phyloP scores from a whole-genome alignment of 2,329 filamentous ascomycete species.

The Trichoderma lentiforme region DNA sequence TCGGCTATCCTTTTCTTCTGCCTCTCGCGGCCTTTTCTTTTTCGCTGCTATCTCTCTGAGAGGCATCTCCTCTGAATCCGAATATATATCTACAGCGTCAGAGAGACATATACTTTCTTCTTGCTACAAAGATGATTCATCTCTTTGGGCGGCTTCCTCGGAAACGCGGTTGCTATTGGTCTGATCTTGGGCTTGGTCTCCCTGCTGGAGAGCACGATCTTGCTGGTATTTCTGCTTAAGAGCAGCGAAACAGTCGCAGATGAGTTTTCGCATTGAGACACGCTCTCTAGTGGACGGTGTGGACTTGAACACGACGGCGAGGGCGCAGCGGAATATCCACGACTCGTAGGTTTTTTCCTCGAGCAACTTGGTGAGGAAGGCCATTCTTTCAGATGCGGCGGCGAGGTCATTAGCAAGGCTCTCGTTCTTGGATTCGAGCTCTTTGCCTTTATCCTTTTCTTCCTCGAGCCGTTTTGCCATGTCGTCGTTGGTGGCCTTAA shows the following conservation, averaged over 20 bases:
- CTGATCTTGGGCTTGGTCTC: background rate
- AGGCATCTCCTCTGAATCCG: background rate
- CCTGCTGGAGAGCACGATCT: background rate
- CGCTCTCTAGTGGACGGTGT: background rate
- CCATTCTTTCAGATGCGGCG: background rate
- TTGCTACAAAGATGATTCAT: background rate
- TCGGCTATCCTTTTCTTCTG: background rate
- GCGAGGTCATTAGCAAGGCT: background rate
- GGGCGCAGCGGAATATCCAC: constrained; percentile 13
- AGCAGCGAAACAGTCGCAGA: background rate
- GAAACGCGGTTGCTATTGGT: background rate
- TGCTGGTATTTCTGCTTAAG: background rate
- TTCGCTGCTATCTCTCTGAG: background rate
- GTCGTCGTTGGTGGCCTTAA: background rate
- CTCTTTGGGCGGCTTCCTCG: background rate
- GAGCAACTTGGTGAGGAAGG: background rate
- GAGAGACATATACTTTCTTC: background rate
- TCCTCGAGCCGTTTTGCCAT: background rate
- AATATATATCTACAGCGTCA: background rate
- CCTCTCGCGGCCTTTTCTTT: background rate
- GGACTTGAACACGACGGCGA: background rate
- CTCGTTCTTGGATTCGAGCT: background rate
- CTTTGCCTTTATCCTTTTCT: background rate
- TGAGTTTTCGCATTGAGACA: background rate
- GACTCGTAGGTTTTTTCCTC: constrained; percentile 2